Percentiles rank a stretch among this genome's conserved stretches.
These are phyloP conservation scores for Cenchrus americanus DNA, from an alignment of 176 grass and related monocot genomes.

Conservation along the genomic window DNA sequence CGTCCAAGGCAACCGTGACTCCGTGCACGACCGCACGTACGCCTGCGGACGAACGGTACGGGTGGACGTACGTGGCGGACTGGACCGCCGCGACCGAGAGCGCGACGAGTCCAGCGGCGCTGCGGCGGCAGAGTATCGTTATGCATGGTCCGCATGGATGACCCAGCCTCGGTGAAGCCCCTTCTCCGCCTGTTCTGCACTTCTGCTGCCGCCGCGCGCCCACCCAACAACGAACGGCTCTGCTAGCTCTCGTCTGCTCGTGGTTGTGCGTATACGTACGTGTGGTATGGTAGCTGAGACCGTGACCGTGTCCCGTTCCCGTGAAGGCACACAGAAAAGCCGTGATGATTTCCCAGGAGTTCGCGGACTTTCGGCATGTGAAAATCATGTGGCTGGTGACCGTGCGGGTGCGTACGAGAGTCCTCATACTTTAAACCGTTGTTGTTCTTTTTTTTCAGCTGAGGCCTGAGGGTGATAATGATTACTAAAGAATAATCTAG, in stretches of 20 bases:
- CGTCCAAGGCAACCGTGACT: not conserved
- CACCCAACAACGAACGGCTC: not conserved
- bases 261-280: too few relatives aligned
- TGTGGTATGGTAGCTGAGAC: too few relatives aligned
- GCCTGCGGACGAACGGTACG: too few relatives aligned
- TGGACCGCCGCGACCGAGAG: too few relatives aligned
- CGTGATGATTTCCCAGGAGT: not conserved
- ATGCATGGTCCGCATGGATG: not conserved
- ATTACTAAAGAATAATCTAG: not conserved
- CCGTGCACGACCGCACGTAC: too few relatives aligned
- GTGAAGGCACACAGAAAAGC: not conserved
- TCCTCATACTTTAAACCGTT: not conserved
- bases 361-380: not conserved
- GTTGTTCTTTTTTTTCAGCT: not conserved
- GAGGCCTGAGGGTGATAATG: conserved; percentile 1
- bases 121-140: not conserved
- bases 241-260: too few relatives aligned
- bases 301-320: not conserved
- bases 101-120: too few relatives aligned
- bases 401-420: not conserved
- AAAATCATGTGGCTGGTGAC: not conserved
- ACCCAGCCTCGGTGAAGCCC: too few relatives aligned
- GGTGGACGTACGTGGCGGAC: too few relatives aligned
- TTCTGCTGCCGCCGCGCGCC: too few relatives aligned
- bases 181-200: not conserved